Base-by-base conservation (phyloP, 2,329 filamentous ascomycete genomes). In the Tolypocladium sp. region DNA sequence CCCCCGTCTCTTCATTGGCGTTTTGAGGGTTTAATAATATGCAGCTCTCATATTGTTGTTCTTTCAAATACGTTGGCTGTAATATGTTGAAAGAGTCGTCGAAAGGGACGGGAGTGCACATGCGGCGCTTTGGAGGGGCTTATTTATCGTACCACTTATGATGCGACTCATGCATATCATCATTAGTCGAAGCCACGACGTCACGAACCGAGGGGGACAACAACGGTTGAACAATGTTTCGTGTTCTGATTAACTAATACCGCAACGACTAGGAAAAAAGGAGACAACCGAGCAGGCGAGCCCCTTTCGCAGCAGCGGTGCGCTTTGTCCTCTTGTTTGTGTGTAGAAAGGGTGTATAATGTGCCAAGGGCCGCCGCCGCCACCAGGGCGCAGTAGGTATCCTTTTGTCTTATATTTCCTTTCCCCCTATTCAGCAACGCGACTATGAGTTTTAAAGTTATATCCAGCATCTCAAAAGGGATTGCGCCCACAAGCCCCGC, bases 201-300 rank as follows among this genome's bases (percentile, higher is more conserved):
- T 52, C 49, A 52, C 49, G 30, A 35, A 25, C 38, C 33, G 25
- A 35, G 44, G 41, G 30, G n/a, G 6, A 37, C 42, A 20, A 20
- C 49, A 6, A 10, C 60, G 58, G 59, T 58, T 58, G 62, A 63
- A 64, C 56, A 37, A n/a, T 58, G 62, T 60, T 64, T 63, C 61
- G 64, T 70, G 66, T 71, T 75, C 67, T 66, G 58, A 76, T 76
- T 75, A 76, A 74, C 72, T 76, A 76, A 69, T 76, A 76, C 68
- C 73, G 69, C 70, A 70, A 70, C 66, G 64, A 73, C 70, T 71
- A 74, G 67, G 63, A 66, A 71, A 68, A 71, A 70, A 17, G 38
- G 44, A 55, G 30, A 38, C 57, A 55, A 53, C 55, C 69, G 68
- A 73, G 70, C 72, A 74, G 71, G 71, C 68, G 68, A 40, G 40